Percentiles rank a stretch among this genome's conserved stretches.
Evolutionary conservation across 495 filamentous ascomycete genomes (phyloP).

Genomic region (Hyaloscypha finlandica): DNA sequence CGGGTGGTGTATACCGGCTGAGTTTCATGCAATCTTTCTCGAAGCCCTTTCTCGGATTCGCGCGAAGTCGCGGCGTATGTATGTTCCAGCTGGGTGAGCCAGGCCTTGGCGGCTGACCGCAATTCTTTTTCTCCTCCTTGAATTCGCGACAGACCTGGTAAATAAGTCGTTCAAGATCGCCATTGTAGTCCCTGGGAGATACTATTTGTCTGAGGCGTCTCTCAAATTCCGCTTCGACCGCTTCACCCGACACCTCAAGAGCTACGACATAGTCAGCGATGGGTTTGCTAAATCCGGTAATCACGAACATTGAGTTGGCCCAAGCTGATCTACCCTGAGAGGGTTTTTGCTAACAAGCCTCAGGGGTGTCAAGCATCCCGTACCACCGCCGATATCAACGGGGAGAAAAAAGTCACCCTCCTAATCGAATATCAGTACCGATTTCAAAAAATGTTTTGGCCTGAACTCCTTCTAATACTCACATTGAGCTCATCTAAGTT

Average conservation of each 20-base stretch:
- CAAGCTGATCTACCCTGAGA: constrained; percentile 13
- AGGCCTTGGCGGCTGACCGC: background rate
- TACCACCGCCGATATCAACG: constrained; percentile 19
- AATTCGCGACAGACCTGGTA: constrained; percentile 9
- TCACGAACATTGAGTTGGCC: constrained; percentile 12
- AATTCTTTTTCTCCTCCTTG: constrained; percentile 18
- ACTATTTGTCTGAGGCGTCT: background rate
- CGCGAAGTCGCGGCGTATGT: background rate
- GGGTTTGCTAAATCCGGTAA: background rate
- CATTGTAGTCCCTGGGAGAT: background rate
- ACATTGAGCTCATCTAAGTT: constrained; percentile 17
- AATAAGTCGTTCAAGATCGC: constrained; percentile 12
- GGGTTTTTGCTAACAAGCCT: constrained; percentile 11
- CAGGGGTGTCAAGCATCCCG: constrained; percentile 18
- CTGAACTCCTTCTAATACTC: background rate
- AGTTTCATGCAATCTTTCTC: constrained; percentile 17
- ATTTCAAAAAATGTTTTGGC: background rate
- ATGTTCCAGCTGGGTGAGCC: constrained; percentile 13
- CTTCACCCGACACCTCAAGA: constrained; percentile 17
- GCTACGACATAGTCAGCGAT: constrained; percentile 7
- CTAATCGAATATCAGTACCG: background rate
- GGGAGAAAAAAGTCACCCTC: constrained; percentile 18
- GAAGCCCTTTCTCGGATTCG: constrained; percentile 14
- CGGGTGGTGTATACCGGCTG: background rate
- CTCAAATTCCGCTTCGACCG: constrained; percentile 16